Conservation (phyloP, 169 alveolate genomes). For the Plasmodium blacklocki region DNA sequence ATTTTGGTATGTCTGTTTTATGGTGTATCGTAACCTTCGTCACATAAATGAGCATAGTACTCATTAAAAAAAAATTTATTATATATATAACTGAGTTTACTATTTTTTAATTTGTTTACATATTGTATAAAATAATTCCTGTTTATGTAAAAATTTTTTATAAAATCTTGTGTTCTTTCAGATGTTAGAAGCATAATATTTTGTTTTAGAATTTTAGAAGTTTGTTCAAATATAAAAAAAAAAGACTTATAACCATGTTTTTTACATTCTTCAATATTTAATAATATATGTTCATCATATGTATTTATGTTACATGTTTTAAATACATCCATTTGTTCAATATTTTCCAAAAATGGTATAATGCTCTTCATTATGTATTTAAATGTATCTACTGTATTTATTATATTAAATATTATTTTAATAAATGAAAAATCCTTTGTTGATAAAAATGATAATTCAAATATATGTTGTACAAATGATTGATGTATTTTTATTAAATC, state of each 20-base stretch:
- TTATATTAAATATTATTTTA: constrained; percentile 9
- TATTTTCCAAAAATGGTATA: neutral
- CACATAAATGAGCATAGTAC: constrained; percentile 8
- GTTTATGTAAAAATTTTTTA: constrained; percentile 16
- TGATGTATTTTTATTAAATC: constrained; percentile 22
- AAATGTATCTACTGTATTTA: constrained; percentile 18
- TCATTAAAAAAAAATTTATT: constrained; percentile 27
- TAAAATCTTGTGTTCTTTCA: constrained; percentile 10
- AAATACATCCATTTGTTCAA: neutral
- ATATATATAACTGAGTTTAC: constrained; percentile 6
- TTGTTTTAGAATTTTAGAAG: neutral
- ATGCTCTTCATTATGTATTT: constrained; percentile 14
- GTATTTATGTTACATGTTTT: too few species aligned
- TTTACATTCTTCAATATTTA: too few species aligned
- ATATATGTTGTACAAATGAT: constrained; percentile 14
- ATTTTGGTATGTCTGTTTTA: too few species aligned
- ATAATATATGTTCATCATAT: too few species aligned
- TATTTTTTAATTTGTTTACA: constrained; percentile 6
- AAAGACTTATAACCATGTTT: neutral
- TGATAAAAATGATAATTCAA: constrained; percentile 29
- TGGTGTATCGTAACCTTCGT: neutral
- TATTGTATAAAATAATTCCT: constrained; percentile 20
- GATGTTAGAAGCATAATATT: constrained; percentile 39
- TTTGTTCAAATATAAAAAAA: constrained; percentile 11
- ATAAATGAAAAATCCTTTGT: neutral